Conservation (phyloP, 2,329 filamentous ascomycete species). For the Pseudofabraea citricarpa region DNA sequence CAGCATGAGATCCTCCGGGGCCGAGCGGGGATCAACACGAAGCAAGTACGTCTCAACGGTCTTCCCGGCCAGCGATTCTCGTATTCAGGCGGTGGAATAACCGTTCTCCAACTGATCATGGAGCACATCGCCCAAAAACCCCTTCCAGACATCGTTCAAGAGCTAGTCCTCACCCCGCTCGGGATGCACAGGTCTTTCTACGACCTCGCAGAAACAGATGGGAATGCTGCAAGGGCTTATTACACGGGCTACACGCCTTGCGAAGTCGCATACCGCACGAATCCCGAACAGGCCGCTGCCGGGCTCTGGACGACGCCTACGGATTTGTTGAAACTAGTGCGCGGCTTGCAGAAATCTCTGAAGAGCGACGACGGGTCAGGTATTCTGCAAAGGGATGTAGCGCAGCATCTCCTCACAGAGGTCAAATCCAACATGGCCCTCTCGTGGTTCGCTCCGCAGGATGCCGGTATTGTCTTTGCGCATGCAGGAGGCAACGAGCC, state of each 20-base stretch:
- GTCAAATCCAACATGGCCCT: neutral
- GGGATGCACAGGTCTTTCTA: conserved; percentile 1
- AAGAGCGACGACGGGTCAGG: neutral
- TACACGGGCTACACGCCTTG: conserved; percentile 2
- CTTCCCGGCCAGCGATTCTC: conserved; percentile 3
- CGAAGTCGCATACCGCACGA: neutral
- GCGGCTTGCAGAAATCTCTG: conserved; percentile 1
- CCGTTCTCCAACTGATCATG: conserved; percentile 1
- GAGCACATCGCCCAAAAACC: neutral
- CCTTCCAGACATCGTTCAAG: neutral
- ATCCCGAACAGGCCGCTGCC: conserved; percentile 1
- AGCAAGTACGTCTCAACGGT: neutral
- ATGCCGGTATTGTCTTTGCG: neutral
- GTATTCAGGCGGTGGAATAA: conserved; percentile 5
- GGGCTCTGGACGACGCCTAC: conserved; percentile 4
- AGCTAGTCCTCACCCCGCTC: conserved; percentile 1
- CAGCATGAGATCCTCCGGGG: neutral
- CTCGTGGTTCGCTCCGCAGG: neutral
- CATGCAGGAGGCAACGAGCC: neutral
- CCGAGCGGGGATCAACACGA: neutral
- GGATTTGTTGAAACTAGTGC: conserved; percentile 4
- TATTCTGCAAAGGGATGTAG: conserved; percentile 1
- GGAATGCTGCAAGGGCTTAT: neutral
- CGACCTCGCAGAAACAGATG: neutral
- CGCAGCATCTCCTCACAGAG: neutral